These are phyloP conservation scores for Biscogniauxia mediterranea DNA, from an alignment of 2,329 filamentous ascomycete genomes.

Conservation along the genomic window DNA sequence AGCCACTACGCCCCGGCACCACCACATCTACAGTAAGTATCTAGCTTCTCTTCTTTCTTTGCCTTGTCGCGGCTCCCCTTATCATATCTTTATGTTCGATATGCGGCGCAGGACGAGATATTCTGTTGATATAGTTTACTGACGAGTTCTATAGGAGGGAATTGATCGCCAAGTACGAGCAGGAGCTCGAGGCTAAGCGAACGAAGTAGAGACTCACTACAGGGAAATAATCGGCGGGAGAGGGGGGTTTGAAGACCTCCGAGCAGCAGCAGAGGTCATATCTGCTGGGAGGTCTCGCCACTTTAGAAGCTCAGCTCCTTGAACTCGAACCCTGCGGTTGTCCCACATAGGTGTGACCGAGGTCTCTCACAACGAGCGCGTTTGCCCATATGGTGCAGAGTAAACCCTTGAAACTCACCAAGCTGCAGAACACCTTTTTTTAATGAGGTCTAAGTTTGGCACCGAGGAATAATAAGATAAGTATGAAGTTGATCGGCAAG, in stretches of 20 bases:
- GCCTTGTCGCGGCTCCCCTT: background rate
- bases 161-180: slow-evolving; percentile 56
- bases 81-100: background rate
- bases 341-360: too few relatives aligned
- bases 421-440: too few relatives aligned
- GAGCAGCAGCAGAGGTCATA: background rate
- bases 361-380: too few relatives aligned
- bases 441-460: too few relatives aligned
- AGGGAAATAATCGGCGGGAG: background rate
- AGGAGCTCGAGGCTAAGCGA: slow-evolving; percentile 57
- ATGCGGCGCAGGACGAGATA: background rate
- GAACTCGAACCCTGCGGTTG: too few relatives aligned
- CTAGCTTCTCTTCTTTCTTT: slow-evolving; percentile 1
- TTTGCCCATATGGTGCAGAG: too few relatives aligned
- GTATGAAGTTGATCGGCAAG: too few relatives aligned
- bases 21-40: slow-evolving; percentile 81
- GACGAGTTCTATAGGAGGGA: slow-evolving; percentile 48
- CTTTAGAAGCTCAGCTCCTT: too few relatives aligned
- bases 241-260: background rate
- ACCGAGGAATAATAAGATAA: too few relatives aligned
- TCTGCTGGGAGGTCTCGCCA: too few relatives aligned
- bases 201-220: slow-evolving; percentile 43
- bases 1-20: slow-evolving; percentile 90
- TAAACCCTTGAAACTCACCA: too few relatives aligned
- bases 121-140: slow-evolving; percentile 21